Evolutionary conservation across 495 filamentous ascomycete genomes (phyloP), one percentile per base, ranked within the genome.

Genomic region (Podospora fimiseda): DNA sequence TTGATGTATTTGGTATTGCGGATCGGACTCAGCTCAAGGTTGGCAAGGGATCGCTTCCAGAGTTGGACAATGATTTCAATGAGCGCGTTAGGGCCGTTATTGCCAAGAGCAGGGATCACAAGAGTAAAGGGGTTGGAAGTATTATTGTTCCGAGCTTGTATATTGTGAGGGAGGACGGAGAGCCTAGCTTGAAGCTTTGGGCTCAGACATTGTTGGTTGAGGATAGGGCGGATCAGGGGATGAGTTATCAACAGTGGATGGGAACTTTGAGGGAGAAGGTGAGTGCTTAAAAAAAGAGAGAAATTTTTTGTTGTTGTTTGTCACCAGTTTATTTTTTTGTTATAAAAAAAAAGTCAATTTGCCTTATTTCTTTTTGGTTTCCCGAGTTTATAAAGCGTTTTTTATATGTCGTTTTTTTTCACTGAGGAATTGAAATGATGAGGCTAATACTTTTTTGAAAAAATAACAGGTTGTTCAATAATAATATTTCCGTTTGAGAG

Each of bases 151-250:
- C 94, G 22, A 88, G 94, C 61, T 74, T 98, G 50, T 97, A 97
- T 61, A 80, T 97, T 58, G 86, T 98, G 46, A 83, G 90, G 57
- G 90, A 96, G 67, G 93, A 97, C 60, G 93, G 93, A 24, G 93
- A 98, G 73, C 93, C 93, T 19, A 89, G 88, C 47, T 75, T 98
- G 69, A 90, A 91, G 65, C 72, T 98, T 55, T 98, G 93, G 93
- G 93, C 93, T 21, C 89, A 93, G 78, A 95, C 94, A 41, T 79
- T 96, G 74, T 72, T 97, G 67, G 85, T 98, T 46, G 93, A 98
- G 72, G 93, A 98, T 70, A 80, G 92, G 52, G 89, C 94, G 39
- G 93, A 98, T 64, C 89, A 95, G 72, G 84, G 90, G 18, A 82
- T 91, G 67, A 95, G 94, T 61, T 80, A 93, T 62, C 81, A 81